Percentiles rank a stretch among this genome's conserved stretches.
phyloP scores from a whole-genome alignment of 2,329 filamentous ascomycete genomes.

The Cladorrhinum sp. region DNA sequence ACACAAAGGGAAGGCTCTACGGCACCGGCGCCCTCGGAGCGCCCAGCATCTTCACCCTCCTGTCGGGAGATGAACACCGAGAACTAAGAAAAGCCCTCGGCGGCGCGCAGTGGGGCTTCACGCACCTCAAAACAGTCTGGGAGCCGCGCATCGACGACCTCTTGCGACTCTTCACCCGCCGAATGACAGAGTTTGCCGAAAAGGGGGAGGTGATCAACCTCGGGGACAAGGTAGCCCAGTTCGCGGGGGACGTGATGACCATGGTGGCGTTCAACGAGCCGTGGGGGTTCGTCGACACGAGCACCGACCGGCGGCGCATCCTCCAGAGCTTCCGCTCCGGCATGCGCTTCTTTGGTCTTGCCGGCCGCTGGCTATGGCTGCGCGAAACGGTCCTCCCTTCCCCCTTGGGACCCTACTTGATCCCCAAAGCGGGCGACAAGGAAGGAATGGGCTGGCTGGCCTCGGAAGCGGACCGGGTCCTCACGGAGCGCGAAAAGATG shows the following conservation, averaged over 20 bases:
- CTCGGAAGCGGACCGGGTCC: conserved; percentile 30
- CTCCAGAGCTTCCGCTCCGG: conserved; percentile 37
- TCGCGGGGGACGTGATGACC: conserved; percentile 41
- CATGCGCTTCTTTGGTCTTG: conserved; percentile 37
- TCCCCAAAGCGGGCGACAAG: conserved; percentile 32
- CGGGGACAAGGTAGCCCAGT: conserved; percentile 38
- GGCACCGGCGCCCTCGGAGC: conserved; percentile 36
- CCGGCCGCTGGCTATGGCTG: conserved; percentile 35
- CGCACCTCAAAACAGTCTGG: conserved; percentile 39
- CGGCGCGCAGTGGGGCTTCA: conserved; percentile 36
- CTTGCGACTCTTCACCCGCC: conserved; percentile 33
- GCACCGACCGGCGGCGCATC: conserved; percentile 37
- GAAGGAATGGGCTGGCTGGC: conserved; percentile 29
- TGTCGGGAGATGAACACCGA: conserved; percentile 34
- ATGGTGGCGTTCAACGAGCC: conserved; percentile 37
- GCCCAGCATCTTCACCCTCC: conserved; percentile 32
- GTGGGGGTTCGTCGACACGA: conserved; percentile 39
- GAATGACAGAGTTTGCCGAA: conserved; percentile 31
- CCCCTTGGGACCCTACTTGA: conserved; percentile 24
- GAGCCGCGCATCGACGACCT: conserved; percentile 37
- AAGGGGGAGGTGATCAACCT: conserved; percentile 30
- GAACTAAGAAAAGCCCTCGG: conserved; percentile 36
- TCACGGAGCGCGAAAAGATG: conserved; percentile 29
- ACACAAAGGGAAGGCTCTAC: conserved; percentile 36
- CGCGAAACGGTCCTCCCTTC: conserved; percentile 32